Evolutionary conservation across 2,329 filamentous ascomycete species (phyloP).

Genomic region (Metarhizium rileyi): DNA sequence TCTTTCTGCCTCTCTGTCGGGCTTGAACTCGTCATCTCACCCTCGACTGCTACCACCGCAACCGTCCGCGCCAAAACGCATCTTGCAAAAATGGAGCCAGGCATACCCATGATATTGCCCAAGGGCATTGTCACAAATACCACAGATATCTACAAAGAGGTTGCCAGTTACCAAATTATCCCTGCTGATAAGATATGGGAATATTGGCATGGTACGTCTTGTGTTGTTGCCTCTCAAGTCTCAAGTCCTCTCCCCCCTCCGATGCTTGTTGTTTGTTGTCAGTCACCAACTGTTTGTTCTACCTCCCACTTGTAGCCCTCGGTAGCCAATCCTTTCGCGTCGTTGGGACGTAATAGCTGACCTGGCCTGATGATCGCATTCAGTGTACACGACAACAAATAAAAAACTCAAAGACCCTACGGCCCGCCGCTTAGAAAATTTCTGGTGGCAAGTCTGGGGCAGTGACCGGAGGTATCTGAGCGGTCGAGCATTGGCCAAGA

Average conservation of each 20-base stretch:
- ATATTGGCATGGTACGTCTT: constrained; percentile 45
- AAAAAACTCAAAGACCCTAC: constrained; percentile 52
- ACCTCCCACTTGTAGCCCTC: too few relatives aligned
- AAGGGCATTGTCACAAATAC: constrained; percentile 49
- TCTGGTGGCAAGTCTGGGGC: constrained; percentile 58
- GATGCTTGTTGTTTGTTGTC: too few relatives aligned
- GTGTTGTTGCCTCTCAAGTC: neutral
- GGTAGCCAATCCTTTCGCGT: too few relatives aligned
- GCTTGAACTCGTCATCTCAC: neutral
- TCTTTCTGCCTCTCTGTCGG: neutral
- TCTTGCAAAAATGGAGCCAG: constrained; percentile 21
- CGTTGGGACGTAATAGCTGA: too few relatives aligned
- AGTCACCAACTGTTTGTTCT: too few relatives aligned
- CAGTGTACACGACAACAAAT: constrained; percentile 52
- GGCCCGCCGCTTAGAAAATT: constrained; percentile 51
- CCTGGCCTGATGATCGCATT: neutral
- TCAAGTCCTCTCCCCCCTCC: too few relatives aligned
- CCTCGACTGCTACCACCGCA: neutral
- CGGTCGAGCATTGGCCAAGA: constrained; percentile 41
- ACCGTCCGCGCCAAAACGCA: neutral
- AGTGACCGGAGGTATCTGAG: constrained; percentile 45
- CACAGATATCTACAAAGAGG: constrained; percentile 40
- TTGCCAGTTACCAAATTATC: constrained; percentile 40
- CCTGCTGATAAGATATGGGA: constrained; percentile 43
- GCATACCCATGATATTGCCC: constrained; percentile 38